A percentile compares a stretch with the other conserved stretches of the same genome.
phyloP scores from a whole-genome alignment of 768 basidiomycete genomes.

The Lenzites betulinus region DNA sequence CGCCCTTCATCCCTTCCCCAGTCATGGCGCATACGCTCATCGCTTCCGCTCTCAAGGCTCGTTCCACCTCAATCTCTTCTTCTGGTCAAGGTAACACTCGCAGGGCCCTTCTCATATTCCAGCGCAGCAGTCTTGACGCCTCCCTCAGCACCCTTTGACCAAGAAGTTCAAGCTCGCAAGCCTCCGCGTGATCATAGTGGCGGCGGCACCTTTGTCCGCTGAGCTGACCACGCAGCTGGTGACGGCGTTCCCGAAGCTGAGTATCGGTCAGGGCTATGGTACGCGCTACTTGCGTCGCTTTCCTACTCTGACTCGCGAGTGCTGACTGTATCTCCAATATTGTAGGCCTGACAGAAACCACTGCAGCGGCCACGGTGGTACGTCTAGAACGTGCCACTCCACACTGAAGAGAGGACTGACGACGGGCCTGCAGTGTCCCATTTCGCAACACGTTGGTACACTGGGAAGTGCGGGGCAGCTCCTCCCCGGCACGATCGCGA shows the following conservation, averaged over 20 bases:
- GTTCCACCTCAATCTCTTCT: slow-evolving; percentile 35
- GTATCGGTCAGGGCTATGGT: slow-evolving; percentile 67
- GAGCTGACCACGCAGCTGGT: slow-evolving; percentile 44
- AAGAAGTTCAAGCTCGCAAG: slow-evolving; percentile 34
- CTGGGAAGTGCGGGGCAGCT: slow-evolving; percentile 40
- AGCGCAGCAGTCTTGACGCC: not conserved
- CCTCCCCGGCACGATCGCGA: slow-evolving; percentile 44
- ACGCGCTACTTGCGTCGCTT: not conserved
- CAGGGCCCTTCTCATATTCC: no score
- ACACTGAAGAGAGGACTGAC: not conserved
- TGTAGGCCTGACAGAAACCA: slow-evolving; percentile 70
- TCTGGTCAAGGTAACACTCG: slow-evolving; percentile 30
- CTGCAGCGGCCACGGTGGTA: slow-evolving; percentile 54
- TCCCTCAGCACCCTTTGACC: slow-evolving; percentile 28
- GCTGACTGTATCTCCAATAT: not conserved
- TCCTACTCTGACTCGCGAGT: no score
- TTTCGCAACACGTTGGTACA: slow-evolving; percentile 17
- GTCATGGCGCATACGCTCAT: not conserved
- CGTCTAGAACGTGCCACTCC: not conserved
- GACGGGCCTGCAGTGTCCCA: slow-evolving; percentile 9
- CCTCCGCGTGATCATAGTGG: slow-evolving; percentile 32
- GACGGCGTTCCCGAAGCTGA: slow-evolving; percentile 51
- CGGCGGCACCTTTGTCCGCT: slow-evolving; percentile 39
- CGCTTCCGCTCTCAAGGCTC: slow-evolving; percentile 17
- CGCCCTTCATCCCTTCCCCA: not conserved